Evolutionary conservation across 257 asterid genomes (phyloP), one percentile per base, ranked within the genome.

Genomic region (Scutellaria minor): DNA sequence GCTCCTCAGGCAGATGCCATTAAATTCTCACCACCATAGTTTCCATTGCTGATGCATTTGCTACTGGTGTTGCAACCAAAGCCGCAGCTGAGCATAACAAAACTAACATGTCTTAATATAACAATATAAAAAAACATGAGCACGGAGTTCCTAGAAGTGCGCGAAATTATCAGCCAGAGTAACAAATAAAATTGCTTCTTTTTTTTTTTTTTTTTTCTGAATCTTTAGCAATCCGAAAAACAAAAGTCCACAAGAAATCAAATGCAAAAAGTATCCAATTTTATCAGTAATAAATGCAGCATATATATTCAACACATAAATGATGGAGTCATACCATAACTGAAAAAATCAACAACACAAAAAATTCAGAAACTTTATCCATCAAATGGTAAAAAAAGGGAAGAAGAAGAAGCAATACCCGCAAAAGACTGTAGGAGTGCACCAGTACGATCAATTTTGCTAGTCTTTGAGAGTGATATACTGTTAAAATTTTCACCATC

Each of bases 1-100:
- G 48, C 9, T n/a, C 71, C 44, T 14, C 27, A 61, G 63, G 50
- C 54, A 72, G 58, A 73, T 37, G 41, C 39, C 59, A 64, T 45
- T 63, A 58, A 78, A 72, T 72, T 55, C 91, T 82, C 79, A 89
- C 96, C 87, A 35, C 55, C 22, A 85, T 41, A 67, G 46, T 66
- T 27, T 85, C 88, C 83, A 82, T 62, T 47, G 86, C 75, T 39
- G 66, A 66, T 76, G 90, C 96, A 82, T 83, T 83, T 72, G 90
- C 85, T 64, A 79, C 62, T 8, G 85, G 84, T 63, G 87, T 74
- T 42, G 80, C 83, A 71, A 83, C 58, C 81, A 85, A 78, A 72
- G 82, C 79, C 46, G 79, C 82, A 74, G 84, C 88, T 79, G 76
- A 79, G 75, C 71, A 78, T 76, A 58, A 64, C 55, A 46, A 46